Percentiles rank a stretch among this genome's conserved stretches.
These are phyloP conservation scores for Tricholoma sp. DNA, from an alignment of 768 basidiomycete species.

Conservation along the genomic window DNA sequence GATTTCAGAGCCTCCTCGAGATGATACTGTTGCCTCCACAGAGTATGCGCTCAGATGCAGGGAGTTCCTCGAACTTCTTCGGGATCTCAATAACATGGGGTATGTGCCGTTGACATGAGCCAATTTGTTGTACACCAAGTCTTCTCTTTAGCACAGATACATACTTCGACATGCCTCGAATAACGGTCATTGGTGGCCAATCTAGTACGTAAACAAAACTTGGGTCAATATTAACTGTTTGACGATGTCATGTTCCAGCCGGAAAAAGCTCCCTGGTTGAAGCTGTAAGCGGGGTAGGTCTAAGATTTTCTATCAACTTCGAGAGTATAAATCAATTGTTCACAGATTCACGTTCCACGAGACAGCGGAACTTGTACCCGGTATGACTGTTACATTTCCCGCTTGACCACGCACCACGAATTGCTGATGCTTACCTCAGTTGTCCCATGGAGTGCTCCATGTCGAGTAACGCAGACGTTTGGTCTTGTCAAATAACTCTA, in stretches of 20 bases:
- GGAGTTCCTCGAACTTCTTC: constrained; percentile 33
- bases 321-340: not conserved
- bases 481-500: constrained; percentile 43
- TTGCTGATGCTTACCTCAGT: constrained; percentile 18
- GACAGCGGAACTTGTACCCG: constrained; percentile 59
- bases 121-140: not conserved
- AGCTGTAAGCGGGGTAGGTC: constrained; percentile 47
- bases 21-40: not conserved
- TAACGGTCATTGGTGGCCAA: constrained; percentile 44
- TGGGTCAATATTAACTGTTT: constrained; percentile 26
- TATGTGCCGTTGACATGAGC: constrained; percentile 5
- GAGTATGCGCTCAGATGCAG: constrained; percentile 26
- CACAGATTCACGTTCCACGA: constrained; percentile 54
- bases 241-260: constrained; percentile 26
- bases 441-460: constrained; percentile 53
- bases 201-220: constrained; percentile 6
- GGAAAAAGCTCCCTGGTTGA: constrained; percentile 60
- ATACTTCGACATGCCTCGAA: constrained; percentile 40
- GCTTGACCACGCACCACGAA: not conserved
- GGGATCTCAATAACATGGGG: constrained; percentile 36
- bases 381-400: constrained; percentile 22
- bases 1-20: not conserved
- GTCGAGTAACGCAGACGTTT: constrained; percentile 30
- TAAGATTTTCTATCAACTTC: not conserved
- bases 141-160: constrained; percentile 28